Base-by-base conservation (phyloP, 2,329 filamentous ascomycete genomes). In the Triangularia verruculosa region DNA sequence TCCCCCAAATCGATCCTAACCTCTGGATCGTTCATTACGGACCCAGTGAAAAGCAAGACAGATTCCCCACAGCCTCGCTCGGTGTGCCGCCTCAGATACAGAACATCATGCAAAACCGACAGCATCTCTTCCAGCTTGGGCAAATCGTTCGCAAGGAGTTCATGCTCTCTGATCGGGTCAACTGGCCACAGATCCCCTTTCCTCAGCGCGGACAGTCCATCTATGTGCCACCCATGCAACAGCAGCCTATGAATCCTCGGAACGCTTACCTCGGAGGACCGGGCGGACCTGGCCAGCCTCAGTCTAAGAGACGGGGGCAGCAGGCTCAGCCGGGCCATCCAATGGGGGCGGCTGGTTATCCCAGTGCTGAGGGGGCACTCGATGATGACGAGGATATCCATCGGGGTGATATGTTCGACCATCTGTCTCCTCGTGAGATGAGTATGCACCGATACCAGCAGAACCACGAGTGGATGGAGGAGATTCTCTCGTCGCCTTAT, bases 381-480 rank as follows among this genome's bases (percentile, higher is more conserved):
- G 93, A 97, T 60, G 93, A 97, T 63, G 92, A 96, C 58, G 93
- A 98, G 75, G 94, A 97, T 72, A 90, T 90, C 2, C 90, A 89
- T 6, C 84, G 91, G 20, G 93, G 93, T 27, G 95, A 99, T 75
- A 84, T 93, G 74, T 92, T 99, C 72, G 95, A 99, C 73, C 86
- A 92, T 67, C 81, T 97, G 66, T 94, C 92, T 0, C 93, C 93
- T 2, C 86, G 93, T 52, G 95, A 99, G 67, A 90, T 99, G 66
- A 96, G 93, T 70, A 82, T 92, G 65, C 86, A 88, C 67, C 86
- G 95, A 61, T 99, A 97, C 75, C 89, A 89, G 74, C 93, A 97
- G 73, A 96, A 99, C 71, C 94, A 99, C 72, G 92, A 97, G 75
- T 98, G 94, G 95, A 97, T 99, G 92, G 95, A 98, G 73, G 94